These are phyloP conservation scores for Pyricularia pennisetigena DNA, from an alignment of 2,329 filamentous ascomycete species.

Conservation along the genomic window DNA sequence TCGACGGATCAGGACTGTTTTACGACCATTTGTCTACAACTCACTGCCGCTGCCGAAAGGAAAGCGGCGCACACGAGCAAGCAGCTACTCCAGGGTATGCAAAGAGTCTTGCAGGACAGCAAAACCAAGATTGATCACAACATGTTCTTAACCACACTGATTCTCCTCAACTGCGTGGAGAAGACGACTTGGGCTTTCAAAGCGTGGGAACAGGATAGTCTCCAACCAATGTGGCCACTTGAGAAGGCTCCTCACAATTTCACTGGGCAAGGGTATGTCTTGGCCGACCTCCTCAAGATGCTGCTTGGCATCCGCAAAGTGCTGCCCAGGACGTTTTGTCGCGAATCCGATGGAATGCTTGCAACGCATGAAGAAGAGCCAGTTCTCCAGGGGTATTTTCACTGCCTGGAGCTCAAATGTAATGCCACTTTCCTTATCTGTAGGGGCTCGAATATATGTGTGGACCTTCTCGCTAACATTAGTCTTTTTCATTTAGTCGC, in stretches of 20 bases:
- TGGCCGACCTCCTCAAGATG: constrained; percentile 51
- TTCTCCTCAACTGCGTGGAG: constrained; percentile 56
- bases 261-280: constrained; percentile 47
- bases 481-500: constrained; percentile 16
- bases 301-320: constrained; percentile 50
- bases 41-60: constrained; percentile 54
- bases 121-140: constrained; percentile 49
- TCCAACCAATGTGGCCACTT: constrained; percentile 51
- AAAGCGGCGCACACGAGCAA: constrained; percentile 52
- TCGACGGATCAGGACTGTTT: constrained; percentile 46
- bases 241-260: constrained; percentile 46
- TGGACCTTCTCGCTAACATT: background rate
- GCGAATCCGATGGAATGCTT: constrained; percentile 37
- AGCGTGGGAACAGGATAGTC: constrained; percentile 54
- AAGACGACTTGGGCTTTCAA: constrained; percentile 62
- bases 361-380: constrained; percentile 34
- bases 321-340: constrained; percentile 39
- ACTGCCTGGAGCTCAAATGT: constrained; percentile 47
- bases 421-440: constrained; percentile 21
- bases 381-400: constrained; percentile 40
- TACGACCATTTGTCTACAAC: constrained; percentile 52
- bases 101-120: constrained; percentile 50
- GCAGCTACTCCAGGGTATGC: constrained; percentile 47
- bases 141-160: constrained; percentile 51
- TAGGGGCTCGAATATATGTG: background rate